A percentile compares a stretch with the other conserved stretches of the same genome.
These are phyloP conservation scores for Clathrus columnatus DNA, from an alignment of 768 basidiomycete species.

Conservation along the genomic window DNA sequence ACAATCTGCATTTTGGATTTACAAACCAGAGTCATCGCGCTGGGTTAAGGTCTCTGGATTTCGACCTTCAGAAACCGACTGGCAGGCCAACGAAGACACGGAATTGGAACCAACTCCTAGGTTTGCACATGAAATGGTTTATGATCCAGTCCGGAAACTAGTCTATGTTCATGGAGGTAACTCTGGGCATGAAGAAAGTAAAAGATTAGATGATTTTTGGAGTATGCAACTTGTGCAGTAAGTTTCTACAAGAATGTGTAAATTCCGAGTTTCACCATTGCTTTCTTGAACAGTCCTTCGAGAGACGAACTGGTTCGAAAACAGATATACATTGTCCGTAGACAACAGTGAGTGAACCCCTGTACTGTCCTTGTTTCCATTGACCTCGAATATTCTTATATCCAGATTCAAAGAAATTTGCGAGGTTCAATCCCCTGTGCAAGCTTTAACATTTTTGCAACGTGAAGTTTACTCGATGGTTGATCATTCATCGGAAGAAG, in stretches of 20 bases:
- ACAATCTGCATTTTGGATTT: constrained; percentile 30
- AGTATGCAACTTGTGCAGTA: constrained; percentile 60
- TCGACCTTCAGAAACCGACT: constrained; percentile 24
- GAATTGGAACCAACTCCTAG: constrained; percentile 46
- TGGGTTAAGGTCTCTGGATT: constrained; percentile 30
- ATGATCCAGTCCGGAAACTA: constrained; percentile 46
- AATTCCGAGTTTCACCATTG: neutral
- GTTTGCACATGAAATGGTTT: constrained; percentile 75
- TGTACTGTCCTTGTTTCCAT: neutral
- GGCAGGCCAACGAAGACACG: constrained; percentile 1
- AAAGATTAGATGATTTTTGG: constrained; percentile 72
- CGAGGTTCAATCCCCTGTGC: constrained; percentile 47
- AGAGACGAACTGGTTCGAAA: constrained; percentile 55
- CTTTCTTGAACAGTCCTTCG: constrained; percentile 37
- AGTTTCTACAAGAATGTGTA: constrained; percentile 11
- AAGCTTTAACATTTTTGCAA: constrained; percentile 65
- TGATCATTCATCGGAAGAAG: constrained; percentile 54
- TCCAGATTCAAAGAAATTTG: constrained; percentile 87
- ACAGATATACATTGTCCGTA: constrained; percentile 54
- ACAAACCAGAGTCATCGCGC: constrained; percentile 42
- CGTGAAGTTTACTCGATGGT: constrained; percentile 62
- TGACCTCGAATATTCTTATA: neutral
- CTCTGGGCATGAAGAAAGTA: constrained; percentile 39
- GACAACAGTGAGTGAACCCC: constrained; percentile 53
- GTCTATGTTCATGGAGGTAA: constrained; percentile 75